phyloP scores from a whole-genome alignment of 2,329 filamentous ascomycete genomes.

The Fusarium sp. region DNA sequence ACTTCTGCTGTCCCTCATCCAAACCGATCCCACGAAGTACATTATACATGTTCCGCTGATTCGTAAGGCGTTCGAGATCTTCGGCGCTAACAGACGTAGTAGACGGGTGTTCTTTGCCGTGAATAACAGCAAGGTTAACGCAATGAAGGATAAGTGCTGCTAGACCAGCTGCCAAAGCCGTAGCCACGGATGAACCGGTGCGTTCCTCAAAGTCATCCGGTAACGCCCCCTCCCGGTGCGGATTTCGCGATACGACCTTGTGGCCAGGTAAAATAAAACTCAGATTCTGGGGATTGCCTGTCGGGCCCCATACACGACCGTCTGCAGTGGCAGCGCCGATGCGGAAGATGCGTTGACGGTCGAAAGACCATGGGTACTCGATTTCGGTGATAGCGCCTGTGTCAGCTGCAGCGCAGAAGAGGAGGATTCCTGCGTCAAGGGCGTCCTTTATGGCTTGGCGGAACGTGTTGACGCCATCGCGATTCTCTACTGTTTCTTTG shows the following conservation, averaged over 20 bases:
- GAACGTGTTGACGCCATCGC: background rate
- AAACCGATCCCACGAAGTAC: background rate
- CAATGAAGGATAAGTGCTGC: slow-evolving; percentile 37
- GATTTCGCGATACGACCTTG: background rate
- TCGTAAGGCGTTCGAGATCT: background rate
- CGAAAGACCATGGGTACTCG: background rate
- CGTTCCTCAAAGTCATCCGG: slow-evolving; percentile 4
- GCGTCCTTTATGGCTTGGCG: background rate
- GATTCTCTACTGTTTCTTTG: background rate
- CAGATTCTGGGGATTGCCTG: background rate
- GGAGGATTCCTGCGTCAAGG: background rate
- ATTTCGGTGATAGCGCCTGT: background rate
- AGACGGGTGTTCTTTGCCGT: background rate
- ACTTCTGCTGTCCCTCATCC: background rate
- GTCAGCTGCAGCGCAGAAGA: background rate
- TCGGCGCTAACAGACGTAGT: background rate
- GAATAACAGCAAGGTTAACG: background rate
- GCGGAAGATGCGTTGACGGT: background rate
- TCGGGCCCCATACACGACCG: background rate
- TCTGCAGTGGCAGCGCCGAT: slow-evolving; percentile 13
- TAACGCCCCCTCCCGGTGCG: background rate
- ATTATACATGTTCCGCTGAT: background rate
- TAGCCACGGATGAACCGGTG: slow-evolving; percentile 38
- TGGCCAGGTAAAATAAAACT: slow-evolving; percentile 7
- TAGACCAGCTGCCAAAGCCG: slow-evolving; percentile 41